Base-by-base conservation (phyloP, 2,329 filamentous ascomycete genomes). In the Dendrostoma leiphaemia region DNA sequence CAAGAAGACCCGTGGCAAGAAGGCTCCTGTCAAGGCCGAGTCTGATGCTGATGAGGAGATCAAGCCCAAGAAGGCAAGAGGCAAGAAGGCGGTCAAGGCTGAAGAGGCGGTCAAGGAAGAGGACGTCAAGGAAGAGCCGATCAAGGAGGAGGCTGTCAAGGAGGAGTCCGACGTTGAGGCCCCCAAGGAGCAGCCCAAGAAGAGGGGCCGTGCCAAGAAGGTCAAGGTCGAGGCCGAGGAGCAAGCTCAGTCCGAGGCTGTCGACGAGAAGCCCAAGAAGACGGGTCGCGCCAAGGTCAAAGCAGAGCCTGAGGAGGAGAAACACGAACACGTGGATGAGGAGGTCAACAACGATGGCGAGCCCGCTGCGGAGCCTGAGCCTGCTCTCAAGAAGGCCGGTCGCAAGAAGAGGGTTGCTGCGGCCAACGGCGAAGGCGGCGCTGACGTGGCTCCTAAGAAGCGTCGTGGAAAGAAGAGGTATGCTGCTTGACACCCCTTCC, bases 231-330 rank as follows among this genome's bases (percentile, higher is more conserved):
- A 59, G 23, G 38, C 23, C 17, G 50, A 56, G 31, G 34, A 47
- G 3, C 40, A 46, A 10, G 53, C 37, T 6, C 29, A 50, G 45
- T 19, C 35, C 4, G 44, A 48, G 28, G 13, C 24, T 21, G 43
- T 21, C n/a, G 21, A 19, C 26, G 85, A 83, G 51, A 75, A 74
- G 24, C 75, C 75, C 38, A 76, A 53, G 59, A 65, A 58, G 63
- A 67, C 57, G 58, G 60, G 35, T 51, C 49, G 37, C 24, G 47
- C 53, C 48, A 69, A 67, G 52, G 62, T 61, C 17, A 61, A 65
- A 37, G 57, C 57, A 9, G 78, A 41, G 31, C n/a, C 37, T 1
- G 23, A 38, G 19, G 66, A 31, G 66, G 67, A 19, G 68, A n/a
- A n/a, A n/a, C n/a, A 70, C 59, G 74, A 75, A 63, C 73, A 73